Evolutionary conservation across 371 early-diverging fungal genomes (phyloP), one percentile per base, ranked within the genome.

Genomic region (Saksenaea vasiformis): DNA sequence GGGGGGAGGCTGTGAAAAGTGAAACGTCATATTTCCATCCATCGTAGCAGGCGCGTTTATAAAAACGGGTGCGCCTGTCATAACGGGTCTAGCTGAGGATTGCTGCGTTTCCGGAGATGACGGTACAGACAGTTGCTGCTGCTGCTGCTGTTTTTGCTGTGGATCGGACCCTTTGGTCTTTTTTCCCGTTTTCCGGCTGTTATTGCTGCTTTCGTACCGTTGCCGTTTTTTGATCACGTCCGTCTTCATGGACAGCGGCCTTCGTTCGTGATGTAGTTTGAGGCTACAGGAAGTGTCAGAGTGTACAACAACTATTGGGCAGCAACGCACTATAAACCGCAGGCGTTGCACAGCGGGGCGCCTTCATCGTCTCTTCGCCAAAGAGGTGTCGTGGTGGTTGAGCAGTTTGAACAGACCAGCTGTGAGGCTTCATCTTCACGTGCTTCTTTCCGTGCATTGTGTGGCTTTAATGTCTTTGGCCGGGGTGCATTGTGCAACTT

Each of bases 321-420:
- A 47, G 51, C 51, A 47, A 78, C 78, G 80, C 80, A 90, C 77
- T 97, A 98, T 62, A 98, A 79, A 10, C 97, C 97, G 72, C 98
- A 98, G 2, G 98, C 97, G 75, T 97, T 98, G 82, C 98, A 98
- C 44, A 97, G 79, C 38, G 87, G 80, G 43, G 91, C 85, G n/a
- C 92, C 94, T 26, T 87, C 82, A 56, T 88, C 90, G 66, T 91
- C 92, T 58, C 96, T 85, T 51, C 99, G 87, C 99, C 99, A 99
- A 19, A 97, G 86, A 1, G 98, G 97, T 11, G 99, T 98, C 22
- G 82, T 82, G 1, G 89, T 91, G 8, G 95, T 93, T 14, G 79
- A 70, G 79, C 98, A 98, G 75, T 98, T 97, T 54, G 83, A 82
- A 77, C 98, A 98, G 10, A 71, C 77, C 13, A 86, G 76, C 61